Evolutionary conservation across 805 yeast species (phyloP), one percentile per base, ranked within the genome.

Genomic region (Cyberlindnera nakhonratchasimensis): DNA sequence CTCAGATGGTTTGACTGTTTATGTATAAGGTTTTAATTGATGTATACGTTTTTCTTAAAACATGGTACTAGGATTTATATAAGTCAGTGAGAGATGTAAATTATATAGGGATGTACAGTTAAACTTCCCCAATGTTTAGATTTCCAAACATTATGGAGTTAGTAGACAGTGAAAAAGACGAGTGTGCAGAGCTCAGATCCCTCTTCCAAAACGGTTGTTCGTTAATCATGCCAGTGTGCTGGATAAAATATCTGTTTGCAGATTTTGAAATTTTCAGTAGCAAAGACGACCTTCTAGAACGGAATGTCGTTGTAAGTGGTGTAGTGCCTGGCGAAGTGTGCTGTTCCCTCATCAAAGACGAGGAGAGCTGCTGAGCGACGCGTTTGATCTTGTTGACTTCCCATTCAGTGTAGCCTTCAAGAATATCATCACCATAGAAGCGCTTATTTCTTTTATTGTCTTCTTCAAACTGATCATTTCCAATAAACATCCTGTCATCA

Each of bases 381-480:
- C 43, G 45, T 29, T 57, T 54, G 26, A 58, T 52, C 44, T 52
- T 45, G 22, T 37, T 35, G 11, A 52, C 56, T 37, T 58, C 62
- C 52, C 56, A 51, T 4, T 36, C 35, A 6, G 50, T 45, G 28
- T 51, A 50, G 4, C 51, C 48, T 17, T 40, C 34, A 13, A 58
- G 43, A 6, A 55, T 12, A 18, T 56, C 58, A 39, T 58, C 62
- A 14, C 61, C 62, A 35, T 58, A 57, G 33, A 57, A 58, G 31
- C 59, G 45, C 33, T 53, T 54, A 6, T 25, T 17, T 35, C n/a
- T 23, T 5, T 33, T 13, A 20, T 22, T n/a, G 17, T 21, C 28
- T 4, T 22, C 37, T 22, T 34, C 37, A 14, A 23, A 22, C 13
- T 14, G 18, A 1, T 40, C 32, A 3, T 37, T n/a, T 9, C 34